Evolutionary conservation across 2,329 filamentous ascomycete species (phyloP), one percentile per base, ranked within the genome.

Genomic region (Cladobotryum protrusum): DNA sequence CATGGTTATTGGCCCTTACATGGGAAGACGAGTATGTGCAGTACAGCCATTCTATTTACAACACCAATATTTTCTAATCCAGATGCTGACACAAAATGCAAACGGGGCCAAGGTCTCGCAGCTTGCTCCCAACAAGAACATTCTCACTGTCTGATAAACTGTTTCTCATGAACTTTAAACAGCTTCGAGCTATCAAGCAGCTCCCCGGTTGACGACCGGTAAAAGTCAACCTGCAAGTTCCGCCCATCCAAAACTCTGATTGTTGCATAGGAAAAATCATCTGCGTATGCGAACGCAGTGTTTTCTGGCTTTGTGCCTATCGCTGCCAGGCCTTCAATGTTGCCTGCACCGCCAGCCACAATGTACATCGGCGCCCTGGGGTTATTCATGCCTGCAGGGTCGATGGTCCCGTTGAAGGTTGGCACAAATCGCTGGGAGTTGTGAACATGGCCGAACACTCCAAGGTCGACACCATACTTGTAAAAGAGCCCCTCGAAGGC

Each of bases 391-490:
- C 69, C 71, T 0, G 59, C 61, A 0, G 67, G 53, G 48, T 75
- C 71, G 0, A 60, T 61, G 0, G 58, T 60, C 54, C 59, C 57
- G 51, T 71, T 66, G 60, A 62, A 62, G 2, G 67, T 61, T 20
- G 65, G 75, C 58, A 67, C 53, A 55, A 79, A 77, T 1, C 79
- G 72, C 64, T 82, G 77, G 20, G 75, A 73, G 63, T 79, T 80
- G 62, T 82, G 78, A 13, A 79, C 75, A 57, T 82, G 78, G 2
- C 78, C 79, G 54, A 80, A 78, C 6, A 82, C 65, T 20, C 63
- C 77, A 4, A 81, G 61, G 54, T 82, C 79, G 17, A 82, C 78
- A 24, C 77, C 77, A 59, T 81, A 79, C 46, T 71, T 68, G 63
- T 79, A 77, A 6, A 82, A 61, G 3, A 81, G 59, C 1, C 65